Evolutionary conservation across 495 filamentous ascomycete genomes (phyloP).

Genomic region (Parathielavia hyrcaniae): DNA sequence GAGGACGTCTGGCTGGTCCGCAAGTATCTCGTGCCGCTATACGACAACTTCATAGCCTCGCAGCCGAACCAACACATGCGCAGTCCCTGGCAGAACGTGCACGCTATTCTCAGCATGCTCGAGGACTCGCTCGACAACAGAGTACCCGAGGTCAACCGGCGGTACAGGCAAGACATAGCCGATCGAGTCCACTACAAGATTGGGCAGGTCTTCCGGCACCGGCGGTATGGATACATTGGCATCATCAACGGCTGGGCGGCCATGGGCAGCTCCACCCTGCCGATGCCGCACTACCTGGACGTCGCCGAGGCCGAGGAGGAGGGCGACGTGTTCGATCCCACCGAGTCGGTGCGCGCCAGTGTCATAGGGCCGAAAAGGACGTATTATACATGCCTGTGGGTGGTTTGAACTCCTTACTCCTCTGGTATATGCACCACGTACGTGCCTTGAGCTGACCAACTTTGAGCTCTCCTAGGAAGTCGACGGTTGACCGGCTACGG

Average conservation of each 20-base stretch:
- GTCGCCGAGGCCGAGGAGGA: constrained; percentile 41
- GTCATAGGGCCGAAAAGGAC: constrained; percentile 50
- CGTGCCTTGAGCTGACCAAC: neutral
- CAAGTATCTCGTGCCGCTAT: constrained; percentile 57
- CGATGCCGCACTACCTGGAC: constrained; percentile 33
- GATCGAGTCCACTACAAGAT: constrained; percentile 59
- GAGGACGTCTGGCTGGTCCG: constrained; percentile 64
- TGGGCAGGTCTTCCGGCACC: constrained; percentile 80
- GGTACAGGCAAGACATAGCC: constrained; percentile 38
- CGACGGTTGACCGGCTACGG: constrained; percentile 51
- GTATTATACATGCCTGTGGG: constrained; percentile 82
- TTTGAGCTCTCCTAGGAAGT: constrained; percentile 16
- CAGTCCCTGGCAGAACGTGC: constrained; percentile 25
- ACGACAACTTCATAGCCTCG: constrained; percentile 32
- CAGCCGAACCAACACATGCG: constrained; percentile 17
- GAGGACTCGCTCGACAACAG: constrained; percentile 52
- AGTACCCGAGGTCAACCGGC: constrained; percentile 48
- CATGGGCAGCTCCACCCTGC: constrained; percentile 29
- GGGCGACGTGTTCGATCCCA: constrained; percentile 52
- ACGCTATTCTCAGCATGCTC: constrained; percentile 52
- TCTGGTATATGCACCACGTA: constrained; percentile 1
- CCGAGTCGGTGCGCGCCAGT: constrained; percentile 36
- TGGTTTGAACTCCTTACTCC: constrained; percentile 22
- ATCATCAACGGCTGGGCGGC: constrained; percentile 84
- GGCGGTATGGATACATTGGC: constrained; percentile 69